Evolutionary conservation across 371 early-diverging fungal species (phyloP), one percentile per base, ranked within the genome.

Genomic region (Saksenaea oblongispora): DNA sequence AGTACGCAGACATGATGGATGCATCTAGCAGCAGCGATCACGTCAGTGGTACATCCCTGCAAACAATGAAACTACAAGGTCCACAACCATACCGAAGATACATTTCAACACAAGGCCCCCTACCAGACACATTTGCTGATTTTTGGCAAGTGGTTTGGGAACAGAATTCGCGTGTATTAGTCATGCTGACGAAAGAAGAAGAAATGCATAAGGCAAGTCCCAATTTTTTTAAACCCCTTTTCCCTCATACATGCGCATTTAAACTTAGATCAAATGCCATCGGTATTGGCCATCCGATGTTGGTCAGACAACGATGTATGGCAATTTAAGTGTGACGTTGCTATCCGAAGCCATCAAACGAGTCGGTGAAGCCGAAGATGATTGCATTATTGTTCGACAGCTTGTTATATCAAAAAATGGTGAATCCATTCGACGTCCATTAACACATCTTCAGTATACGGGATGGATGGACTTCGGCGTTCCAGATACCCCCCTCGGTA

Each of bases 101-200:
- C 68, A 93, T 97, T 42, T 92, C 91, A 15, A 87, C 95, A 0
- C 97, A 97, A 75, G 97, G 92, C 0, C 97, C 97, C 14, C 68
- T 96, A 17, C 87, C 89, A 9, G 76, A 86, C 36, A 95, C 97
- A 0, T 81, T 90, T 51, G 83, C 80, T 10, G 96, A 95, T 62
- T 98, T 98, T 66, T 98, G 97, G 96, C 83, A 83, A 53, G 88
- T 96, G 79, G 76, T 91, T 13, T 94, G 92, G 93, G 95, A 96
- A 65, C 91, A 95, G 68, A 64, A 83, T 3, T 75, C 85, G 0
- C 69, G 77, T 4, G 88, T 93, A 3, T 82, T 98, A 27, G 93
- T 96, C 14, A 96, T 96, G 96, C 74, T 98, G 61, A 92, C 97
- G 0, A 86, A 88, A 47, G 90, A 91, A 58, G 87, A 89, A 53